phyloP scores from a whole-genome alignment of 371 early-diverging fungal species.

The Rhizopus arrhizus region DNA sequence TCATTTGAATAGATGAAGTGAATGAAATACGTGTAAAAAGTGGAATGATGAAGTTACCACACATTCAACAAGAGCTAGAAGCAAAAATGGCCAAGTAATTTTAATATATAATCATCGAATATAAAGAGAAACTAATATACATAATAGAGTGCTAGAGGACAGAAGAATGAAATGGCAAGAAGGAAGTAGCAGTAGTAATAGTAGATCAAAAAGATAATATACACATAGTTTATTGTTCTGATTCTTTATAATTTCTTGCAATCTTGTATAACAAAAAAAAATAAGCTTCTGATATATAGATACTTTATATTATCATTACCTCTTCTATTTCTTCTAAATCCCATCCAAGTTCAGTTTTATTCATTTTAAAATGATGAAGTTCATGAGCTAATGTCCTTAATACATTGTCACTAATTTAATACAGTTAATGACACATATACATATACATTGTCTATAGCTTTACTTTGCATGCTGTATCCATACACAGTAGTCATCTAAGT shows the following conservation, averaged over 20 bases:
- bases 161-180: constrained; percentile 52
- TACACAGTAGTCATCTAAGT: constrained; percentile 93
- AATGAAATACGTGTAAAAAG: constrained; percentile 37
- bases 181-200: neutral
- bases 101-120: neutral
- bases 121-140: neutral
- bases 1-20: constrained; percentile 36
- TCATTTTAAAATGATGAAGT: constrained; percentile 70
- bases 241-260: neutral
- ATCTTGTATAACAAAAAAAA: neutral
- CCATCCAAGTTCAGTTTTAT: constrained; percentile 74
- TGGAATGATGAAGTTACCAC: constrained; percentile 43
- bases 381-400: constrained; percentile 78
- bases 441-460: neutral
- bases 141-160: constrained; percentile 38
- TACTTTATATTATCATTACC: constrained; percentile 19
- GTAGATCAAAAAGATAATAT: constrained; percentile 7
- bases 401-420: constrained; percentile 60
- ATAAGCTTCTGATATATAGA: neutral
- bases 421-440: neutral
- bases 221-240: neutral
- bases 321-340: constrained; percentile 75
- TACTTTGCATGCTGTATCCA: constrained; percentile 87
- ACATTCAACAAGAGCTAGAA: constrained; percentile 51
- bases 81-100: constrained; percentile 45